Conservation (phyloP, 495 filamentous ascomycete species). For the Xeromyces bisporus region DNA sequence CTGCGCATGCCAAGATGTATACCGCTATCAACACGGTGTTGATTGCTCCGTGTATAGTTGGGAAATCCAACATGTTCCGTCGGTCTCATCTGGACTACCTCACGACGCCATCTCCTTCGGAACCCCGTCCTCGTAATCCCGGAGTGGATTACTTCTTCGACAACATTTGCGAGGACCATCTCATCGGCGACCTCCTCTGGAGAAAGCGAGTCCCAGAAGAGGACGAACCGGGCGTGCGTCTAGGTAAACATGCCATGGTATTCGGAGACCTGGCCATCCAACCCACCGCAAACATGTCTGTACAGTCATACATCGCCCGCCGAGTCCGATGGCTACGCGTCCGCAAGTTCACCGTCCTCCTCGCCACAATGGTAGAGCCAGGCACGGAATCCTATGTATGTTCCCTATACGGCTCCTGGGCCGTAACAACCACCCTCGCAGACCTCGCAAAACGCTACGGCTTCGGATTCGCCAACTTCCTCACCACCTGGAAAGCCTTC, state of each 20-base stretch:
- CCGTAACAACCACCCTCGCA: conserved; percentile 49
- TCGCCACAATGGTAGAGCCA: conserved; percentile 85
- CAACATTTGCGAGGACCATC: conserved; percentile 95
- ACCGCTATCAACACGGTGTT: conserved; percentile 88
- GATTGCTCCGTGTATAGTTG: conserved; percentile 84
- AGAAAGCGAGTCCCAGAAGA: conserved; percentile 34
- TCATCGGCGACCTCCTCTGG: conserved; percentile 88
- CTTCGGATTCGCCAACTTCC: conserved; percentile 21
- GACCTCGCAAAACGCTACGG: conserved; percentile 37
- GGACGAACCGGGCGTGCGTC: conserved; percentile 25
- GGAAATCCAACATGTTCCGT: conserved; percentile 97
- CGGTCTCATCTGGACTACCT: conserved; percentile 72
- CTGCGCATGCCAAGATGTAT: conserved; percentile 95
- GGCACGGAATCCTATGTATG: conserved; percentile 83
- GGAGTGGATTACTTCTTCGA: conserved; percentile 86
- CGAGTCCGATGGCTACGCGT: conserved; percentile 85
- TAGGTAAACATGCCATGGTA: conserved; percentile 66
- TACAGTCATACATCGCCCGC: conserved; percentile 62
- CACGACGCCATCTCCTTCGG: conserved; percentile 34
- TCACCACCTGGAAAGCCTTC: conserved; percentile 54
- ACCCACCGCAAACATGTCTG: conserved; percentile 67
- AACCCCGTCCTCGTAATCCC: conserved; percentile 23
- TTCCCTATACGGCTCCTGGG: conserved; percentile 63
- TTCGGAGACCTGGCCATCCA: conserved; percentile 80
- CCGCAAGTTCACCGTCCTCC: conserved; percentile 79